phyloP scores from a whole-genome alignment of 495 filamentous ascomycete genomes.

The Podospora bellae-mahoneyi region DNA sequence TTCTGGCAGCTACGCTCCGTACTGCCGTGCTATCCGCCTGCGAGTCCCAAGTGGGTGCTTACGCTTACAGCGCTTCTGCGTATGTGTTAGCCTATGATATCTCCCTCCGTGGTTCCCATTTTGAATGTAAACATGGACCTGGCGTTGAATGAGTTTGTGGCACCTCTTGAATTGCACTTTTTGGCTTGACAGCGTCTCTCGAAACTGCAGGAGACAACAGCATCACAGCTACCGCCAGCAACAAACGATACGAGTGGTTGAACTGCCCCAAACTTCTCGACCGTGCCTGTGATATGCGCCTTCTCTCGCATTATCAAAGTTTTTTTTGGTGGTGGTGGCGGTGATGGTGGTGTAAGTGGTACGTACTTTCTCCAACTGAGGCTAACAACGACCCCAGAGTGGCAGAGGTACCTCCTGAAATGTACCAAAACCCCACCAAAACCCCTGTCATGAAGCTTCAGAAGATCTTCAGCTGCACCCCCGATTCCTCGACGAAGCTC shows the following conservation, averaged over 20 bases:
- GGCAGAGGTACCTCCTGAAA: slow-evolving; percentile 12
- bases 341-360: not conserved
- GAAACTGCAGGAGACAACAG: not conserved
- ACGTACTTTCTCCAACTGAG: not conserved
- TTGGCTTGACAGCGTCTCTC: not conserved
- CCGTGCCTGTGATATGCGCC: not conserved
- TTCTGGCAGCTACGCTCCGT: slow-evolving; percentile 3
- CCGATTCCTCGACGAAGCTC: slow-evolving; percentile 10
- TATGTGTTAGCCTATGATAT: not conserved
- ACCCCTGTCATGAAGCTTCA: slow-evolving; percentile 15
- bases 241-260: not conserved
- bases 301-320: not conserved
- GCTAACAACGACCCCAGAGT: slow-evolving; percentile 4
- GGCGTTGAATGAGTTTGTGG: not conserved
- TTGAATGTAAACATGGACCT: slow-evolving; percentile 10
- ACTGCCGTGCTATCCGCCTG: not conserved
- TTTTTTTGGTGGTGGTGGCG: not conserved
- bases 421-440: slow-evolving; percentile 14
- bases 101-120: not conserved
- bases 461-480: slow-evolving; percentile 20
- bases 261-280: not conserved
- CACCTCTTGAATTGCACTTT: not conserved
- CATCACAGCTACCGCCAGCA: not conserved
- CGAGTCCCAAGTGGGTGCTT: not conserved
- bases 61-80: not conserved